Evolutionary conservation across 768 basidiomycete species (phyloP), one percentile per base, ranked within the genome.

Genomic region (Saitozyma sp.): DNA sequence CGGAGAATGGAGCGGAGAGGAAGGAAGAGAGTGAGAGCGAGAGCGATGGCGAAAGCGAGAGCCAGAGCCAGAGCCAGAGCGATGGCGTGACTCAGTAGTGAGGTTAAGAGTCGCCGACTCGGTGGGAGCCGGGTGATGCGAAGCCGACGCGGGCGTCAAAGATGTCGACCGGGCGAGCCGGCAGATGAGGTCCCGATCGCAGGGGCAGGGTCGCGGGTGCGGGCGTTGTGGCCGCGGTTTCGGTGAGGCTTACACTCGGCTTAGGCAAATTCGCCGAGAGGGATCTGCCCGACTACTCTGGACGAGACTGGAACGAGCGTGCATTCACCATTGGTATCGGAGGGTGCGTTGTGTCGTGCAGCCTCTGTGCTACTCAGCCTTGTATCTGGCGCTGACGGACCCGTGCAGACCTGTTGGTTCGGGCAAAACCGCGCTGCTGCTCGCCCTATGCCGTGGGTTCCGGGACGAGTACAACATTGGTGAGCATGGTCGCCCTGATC

Each of bases 261-360:
- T 51, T 71, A 94, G 94, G 95, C 50, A 96, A 90, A 78, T 99
- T 88, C 70, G 81, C 90, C 10, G 93, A 98, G 76, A 84, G 95
- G 37, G 95, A 97, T 79, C 79, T 96, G 78, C 96, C 95, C 9
- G 89, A 96, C 74, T 97, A 90, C 72, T 83, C 87, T 8, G 78
- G 80, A 2, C 83, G 95, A 42, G 89, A 93, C 82, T 98, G 93
- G 71, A 85, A 87, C 56, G 94, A 97, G 80, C 83, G 95, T 65
- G 96, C 90, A 0, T 99, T 97, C 81, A 98, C 95, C 0, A 83
- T 99, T 62, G 95, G 95, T n/a, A 97, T 98, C 59, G 95, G 95
- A 73, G 94, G 94, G 94, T 94, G 73, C 53, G 88, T 80, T n/a
- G 29, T 48, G 14, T 43, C 1, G 14, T 45, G 5, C 45, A 52